Evolutionary conservation across 192 early-diverging fungal species (phyloP), one percentile per base, ranked within the genome.

Genomic region (Coemansia sp.): DNA sequence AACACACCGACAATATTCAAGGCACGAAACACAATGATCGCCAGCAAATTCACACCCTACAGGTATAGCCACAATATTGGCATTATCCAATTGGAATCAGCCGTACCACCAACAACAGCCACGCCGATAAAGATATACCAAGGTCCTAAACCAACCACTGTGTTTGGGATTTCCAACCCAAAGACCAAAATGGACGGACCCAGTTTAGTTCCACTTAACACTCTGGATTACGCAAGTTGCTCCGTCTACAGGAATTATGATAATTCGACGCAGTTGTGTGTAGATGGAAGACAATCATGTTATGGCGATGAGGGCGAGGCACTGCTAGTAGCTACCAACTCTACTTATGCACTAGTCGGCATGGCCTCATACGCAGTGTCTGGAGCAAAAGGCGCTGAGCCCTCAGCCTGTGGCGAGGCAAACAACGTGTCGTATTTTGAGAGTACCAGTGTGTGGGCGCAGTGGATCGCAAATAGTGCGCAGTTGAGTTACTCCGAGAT

Each of bases 301-400:
- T 20, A 31, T 41, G 70, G 70, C 41, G 75, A 77, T 34, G 75
- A 71, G 34, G 75, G 75, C 5, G 75, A 66, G 11, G 70, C 75
- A 36, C 55, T 77, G 43, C 22, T 77, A n/a, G 66, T 77, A 16
- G n/a, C 27, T 22, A 12, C 44, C 22, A 55, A 31, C 1, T 24
- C 41, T 9, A 39, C 41, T 8, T 50, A 62, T 15, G 75, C 75
- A 20, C 41, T 77, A 12, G 38, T 65, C 15, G 75, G 75, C 22
- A 44, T 77, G 27, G 66, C 70, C 5, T 77, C 75, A 3, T 71
- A 72, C 8, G 47, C 66, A 2, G 10, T 31, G 3, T 38, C 65
- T 2, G 15, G 24, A 33, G 27, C 11, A 12, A 16, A 15, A 5
- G 62, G 40, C 2, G 10, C 24, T 0, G 57, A 46, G 13, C 33